Evolutionary conservation across 345 rosid genomes (phyloP).

Genomic region (Nasturtium officinale): DNA sequence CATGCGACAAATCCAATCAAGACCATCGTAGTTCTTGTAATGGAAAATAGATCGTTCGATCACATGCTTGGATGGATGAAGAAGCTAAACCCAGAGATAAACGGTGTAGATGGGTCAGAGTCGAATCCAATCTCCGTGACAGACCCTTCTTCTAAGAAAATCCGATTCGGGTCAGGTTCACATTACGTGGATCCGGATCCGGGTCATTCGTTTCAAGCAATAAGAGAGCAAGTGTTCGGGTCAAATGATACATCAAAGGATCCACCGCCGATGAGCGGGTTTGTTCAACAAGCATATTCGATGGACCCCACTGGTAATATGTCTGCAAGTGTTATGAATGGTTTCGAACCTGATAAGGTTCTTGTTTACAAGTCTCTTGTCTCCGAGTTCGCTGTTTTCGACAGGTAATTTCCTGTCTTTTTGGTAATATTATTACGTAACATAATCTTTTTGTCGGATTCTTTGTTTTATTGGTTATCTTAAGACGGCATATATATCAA

Average conservation of each 20-base stretch:
- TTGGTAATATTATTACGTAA: constrained; percentile 16
- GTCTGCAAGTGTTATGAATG: constrained; percentile 80
- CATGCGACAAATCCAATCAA: constrained; percentile 54
- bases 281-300: constrained; percentile 77
- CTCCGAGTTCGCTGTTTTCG: constrained; percentile 85
- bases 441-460: background rate
- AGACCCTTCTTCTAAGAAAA: constrained; percentile 54
- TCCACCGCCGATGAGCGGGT: constrained; percentile 87
- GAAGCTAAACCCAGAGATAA: constrained; percentile 77
- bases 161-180: constrained; percentile 55
- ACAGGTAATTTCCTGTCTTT: constrained; percentile 52
- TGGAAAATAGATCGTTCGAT: constrained; percentile 95
- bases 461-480: background rate
- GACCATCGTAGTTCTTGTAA: constrained; percentile 74
- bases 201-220: constrained; percentile 94
- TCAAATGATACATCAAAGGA: constrained; percentile 58
- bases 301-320: constrained; percentile 58
- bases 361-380: constrained; percentile 79
- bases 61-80: constrained; percentile 99
- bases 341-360: constrained; percentile 67
- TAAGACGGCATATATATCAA: background rate
- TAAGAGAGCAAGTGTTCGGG: constrained; percentile 86
- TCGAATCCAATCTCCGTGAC: constrained; percentile 53
- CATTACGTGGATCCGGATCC: constrained; percentile 93
- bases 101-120: constrained; percentile 77